Evolutionary conservation across 805 yeast species (phyloP).

Genomic region (Kazachstania africana): DNA sequence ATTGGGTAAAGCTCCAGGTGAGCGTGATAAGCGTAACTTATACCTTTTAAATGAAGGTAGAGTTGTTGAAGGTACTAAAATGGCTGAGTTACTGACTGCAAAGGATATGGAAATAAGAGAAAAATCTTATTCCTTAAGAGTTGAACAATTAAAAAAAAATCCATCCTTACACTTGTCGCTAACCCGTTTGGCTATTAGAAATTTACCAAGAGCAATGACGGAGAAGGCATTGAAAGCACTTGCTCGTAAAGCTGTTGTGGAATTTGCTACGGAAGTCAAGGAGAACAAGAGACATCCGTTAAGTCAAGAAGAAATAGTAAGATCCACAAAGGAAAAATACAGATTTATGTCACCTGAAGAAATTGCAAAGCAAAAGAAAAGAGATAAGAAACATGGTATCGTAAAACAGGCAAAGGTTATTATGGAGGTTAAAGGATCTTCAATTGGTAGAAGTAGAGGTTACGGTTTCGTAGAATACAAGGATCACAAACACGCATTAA

Average conservation of each 20-base stretch:
- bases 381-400: constrained; percentile 72
- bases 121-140: constrained; percentile 73
- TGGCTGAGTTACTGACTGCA: constrained; percentile 55
- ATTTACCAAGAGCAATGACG: constrained; percentile 85
- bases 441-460: constrained; percentile 86
- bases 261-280: constrained; percentile 83
- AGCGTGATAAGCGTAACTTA: constrained; percentile 73
- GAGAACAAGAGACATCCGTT: constrained; percentile 67
- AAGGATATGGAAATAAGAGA: constrained; percentile 82
- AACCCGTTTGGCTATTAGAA: constrained; percentile 90
- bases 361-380: constrained; percentile 32
- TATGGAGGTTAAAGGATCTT: constrained; percentile 80
- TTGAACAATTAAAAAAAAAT: constrained; percentile 80
- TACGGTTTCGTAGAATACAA: constrained; percentile 90
- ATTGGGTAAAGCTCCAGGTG: constrained; percentile 70
- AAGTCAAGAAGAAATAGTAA: constrained; percentile 73
- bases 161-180: constrained; percentile 87
- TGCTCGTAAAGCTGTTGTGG: constrained; percentile 89
- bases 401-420: constrained; percentile 90
- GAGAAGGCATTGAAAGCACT: constrained; percentile 80
- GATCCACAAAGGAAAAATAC: constrained; percentile 63
- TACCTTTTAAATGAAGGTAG: constrained; percentile 91
- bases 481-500: constrained; percentile 84
- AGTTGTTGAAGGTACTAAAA: constrained; percentile 65
- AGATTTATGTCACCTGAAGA: constrained; percentile 30